These are phyloP conservation scores for Allantophomopsis lycopodina DNA, from an alignment of 2,329 filamentous ascomycete genomes.

Conservation along the genomic window DNA sequence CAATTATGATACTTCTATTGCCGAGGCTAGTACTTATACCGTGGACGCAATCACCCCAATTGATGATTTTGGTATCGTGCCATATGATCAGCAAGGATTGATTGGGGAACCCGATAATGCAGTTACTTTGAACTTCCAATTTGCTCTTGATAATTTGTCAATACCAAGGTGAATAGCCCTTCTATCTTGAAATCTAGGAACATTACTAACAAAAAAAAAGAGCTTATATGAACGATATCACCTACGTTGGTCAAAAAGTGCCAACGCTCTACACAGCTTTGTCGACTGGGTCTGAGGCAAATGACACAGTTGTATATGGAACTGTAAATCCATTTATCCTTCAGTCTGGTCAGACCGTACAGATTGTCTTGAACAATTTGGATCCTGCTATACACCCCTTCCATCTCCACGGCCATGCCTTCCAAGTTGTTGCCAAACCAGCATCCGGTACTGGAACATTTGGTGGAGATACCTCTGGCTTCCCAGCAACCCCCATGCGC, in stretches of 20 bases:
- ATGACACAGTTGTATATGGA: slow-evolving; percentile 47
- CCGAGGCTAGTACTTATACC: neutral
- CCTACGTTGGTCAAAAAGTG: slow-evolving; percentile 62
- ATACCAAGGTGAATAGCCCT: slow-evolving; percentile 6
- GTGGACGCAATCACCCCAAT: neutral
- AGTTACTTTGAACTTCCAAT: slow-evolving; percentile 8
- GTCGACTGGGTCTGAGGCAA: slow-evolving; percentile 32
- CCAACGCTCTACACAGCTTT: slow-evolving; percentile 69
- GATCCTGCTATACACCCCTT: slow-evolving; percentile 50
- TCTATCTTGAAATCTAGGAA: neutral
- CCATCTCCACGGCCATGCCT: slow-evolving; percentile 60
- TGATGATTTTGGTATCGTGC: slow-evolving; percentile 1
- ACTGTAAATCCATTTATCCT: slow-evolving; percentile 51
- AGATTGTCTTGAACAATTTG: slow-evolving; percentile 34
- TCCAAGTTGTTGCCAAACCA: slow-evolving; percentile 49
- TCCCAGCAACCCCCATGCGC: slow-evolving; percentile 41
- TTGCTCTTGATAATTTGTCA: slow-evolving; percentile 5
- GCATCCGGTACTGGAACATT: slow-evolving; percentile 10
- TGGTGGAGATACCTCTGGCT: slow-evolving; percentile 11
- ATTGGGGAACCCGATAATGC: slow-evolving; percentile 1
- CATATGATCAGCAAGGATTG: slow-evolving; percentile 4
- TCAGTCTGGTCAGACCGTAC: slow-evolving; percentile 45
- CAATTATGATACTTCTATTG: slow-evolving; percentile 16
- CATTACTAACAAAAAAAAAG: neutral
- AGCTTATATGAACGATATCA: slow-evolving; percentile 47